phyloP scores from a whole-genome alignment of 495 filamentous ascomycete species.

The Hypoxylon perforatum region DNA sequence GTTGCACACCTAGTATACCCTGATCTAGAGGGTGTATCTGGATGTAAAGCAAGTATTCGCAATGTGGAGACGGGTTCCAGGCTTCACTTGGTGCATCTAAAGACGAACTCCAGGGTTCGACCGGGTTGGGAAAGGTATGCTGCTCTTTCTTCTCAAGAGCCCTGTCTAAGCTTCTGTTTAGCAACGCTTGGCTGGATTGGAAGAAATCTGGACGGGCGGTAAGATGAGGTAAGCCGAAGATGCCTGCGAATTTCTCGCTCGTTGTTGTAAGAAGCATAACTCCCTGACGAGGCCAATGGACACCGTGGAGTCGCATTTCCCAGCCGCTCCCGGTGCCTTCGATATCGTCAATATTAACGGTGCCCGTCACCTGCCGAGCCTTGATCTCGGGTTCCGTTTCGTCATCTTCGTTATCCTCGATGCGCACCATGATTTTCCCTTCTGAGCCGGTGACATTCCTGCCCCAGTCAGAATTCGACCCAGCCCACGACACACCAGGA shows the following conservation, averaged over 20 bases:
- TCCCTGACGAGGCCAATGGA: conserved; percentile 83
- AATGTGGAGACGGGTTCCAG: conserved; percentile 73
- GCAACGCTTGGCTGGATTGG: conserved; percentile 69
- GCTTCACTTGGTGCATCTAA: conserved; percentile 66
- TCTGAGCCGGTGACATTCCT: conserved; percentile 73
- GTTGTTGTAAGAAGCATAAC: conserved; percentile 84
- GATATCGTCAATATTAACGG: conserved; percentile 76
- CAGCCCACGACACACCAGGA: conserved; percentile 55
- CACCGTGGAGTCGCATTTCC: conserved; percentile 79
- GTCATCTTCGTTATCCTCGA: conserved; percentile 59
- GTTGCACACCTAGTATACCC: conserved; percentile 48
- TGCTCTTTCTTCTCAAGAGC: conserved; percentile 71
- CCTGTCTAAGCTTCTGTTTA: conserved; percentile 76
- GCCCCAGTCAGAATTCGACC: conserved; percentile 62
- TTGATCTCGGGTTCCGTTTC: conserved; percentile 44
- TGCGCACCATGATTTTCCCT: conserved; percentile 64
- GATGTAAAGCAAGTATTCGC: conserved; percentile 88
- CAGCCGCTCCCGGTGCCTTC: conserved; percentile 73
- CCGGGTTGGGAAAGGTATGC: conserved; percentile 54
- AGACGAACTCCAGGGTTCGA: conserved; percentile 70
- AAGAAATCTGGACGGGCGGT: conserved; percentile 73
- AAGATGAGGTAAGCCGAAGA: conserved; percentile 90
- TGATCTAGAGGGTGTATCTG: conserved; percentile 77
- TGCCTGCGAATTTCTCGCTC: conserved; percentile 89
- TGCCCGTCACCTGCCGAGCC: conserved; percentile 71